Evolutionary conservation across 2,329 filamentous ascomycete species (phyloP).

Genomic region (Stagonosporopsis vannaccii): DNA sequence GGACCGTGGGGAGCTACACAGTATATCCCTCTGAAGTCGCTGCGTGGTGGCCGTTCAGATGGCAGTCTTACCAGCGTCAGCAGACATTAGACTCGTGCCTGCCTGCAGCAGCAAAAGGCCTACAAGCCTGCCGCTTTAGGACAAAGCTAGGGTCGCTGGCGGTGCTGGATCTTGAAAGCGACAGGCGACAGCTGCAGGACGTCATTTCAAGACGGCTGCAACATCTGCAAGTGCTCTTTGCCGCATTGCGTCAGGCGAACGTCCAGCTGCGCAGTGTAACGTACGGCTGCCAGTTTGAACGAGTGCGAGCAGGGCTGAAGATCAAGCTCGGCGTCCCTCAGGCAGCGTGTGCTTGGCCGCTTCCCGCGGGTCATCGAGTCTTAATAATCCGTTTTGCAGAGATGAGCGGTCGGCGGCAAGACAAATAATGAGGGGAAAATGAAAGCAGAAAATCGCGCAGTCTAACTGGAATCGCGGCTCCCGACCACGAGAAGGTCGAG

Average conservation of each 20-base stretch:
- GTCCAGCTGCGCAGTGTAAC: background rate
- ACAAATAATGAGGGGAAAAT: constrained; percentile 18
- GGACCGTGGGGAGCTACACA: too few relatives aligned
- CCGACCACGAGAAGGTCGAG: constrained; percentile 20
- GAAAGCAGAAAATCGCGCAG: constrained; percentile 21
- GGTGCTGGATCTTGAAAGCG: constrained; percentile 8
- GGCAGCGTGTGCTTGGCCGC: constrained; percentile 6
- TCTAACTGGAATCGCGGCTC: constrained; percentile 19
- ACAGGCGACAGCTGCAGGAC: constrained; percentile 2
- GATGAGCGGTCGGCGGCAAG: constrained; percentile 19
- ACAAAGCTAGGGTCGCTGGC: constrained; percentile 12
- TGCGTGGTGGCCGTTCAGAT: background rate
- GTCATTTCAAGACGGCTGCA: background rate
- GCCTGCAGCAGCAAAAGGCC: background rate
- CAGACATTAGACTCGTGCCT: constrained; percentile 2
- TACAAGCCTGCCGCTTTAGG: background rate
- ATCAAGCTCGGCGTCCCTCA: constrained; percentile 10
- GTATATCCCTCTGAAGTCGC: background rate
- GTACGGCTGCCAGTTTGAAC: background rate
- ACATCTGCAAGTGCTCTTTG: background rate
- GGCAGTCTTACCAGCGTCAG: constrained; percentile 9
- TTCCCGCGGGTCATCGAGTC: constrained; percentile 11
- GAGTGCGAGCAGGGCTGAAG: constrained; percentile 9
- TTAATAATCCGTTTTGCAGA: constrained; percentile 6
- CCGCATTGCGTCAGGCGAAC: background rate